These are phyloP conservation scores for Penicillium verrucosum DNA, from an alignment of 2,329 filamentous ascomycete genomes.

Conservation along the genomic window DNA sequence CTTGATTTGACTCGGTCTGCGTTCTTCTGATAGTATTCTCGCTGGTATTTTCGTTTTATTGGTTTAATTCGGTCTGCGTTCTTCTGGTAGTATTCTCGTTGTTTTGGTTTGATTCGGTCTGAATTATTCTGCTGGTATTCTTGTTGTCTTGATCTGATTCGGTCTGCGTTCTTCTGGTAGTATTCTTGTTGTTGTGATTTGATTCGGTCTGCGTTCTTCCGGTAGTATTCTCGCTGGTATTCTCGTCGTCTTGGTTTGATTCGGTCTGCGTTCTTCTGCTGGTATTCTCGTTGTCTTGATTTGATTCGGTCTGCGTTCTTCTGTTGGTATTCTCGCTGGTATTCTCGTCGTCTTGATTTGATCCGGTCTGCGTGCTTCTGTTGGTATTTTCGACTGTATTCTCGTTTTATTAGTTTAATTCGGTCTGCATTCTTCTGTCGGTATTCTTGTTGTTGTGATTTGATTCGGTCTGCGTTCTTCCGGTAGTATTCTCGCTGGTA, in stretches of 20 bases:
- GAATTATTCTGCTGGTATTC: too few species aligned
- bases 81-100: background rate
- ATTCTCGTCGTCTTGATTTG: background rate
- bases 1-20: background rate
- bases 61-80: background rate
- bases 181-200: accelerated
- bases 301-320: background rate
- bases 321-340: background rate
- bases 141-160: too few species aligned
- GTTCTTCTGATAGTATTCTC: background rate
- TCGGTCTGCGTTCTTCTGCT: background rate
- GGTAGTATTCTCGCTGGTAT: background rate
- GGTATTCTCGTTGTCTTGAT: accelerated
- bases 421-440: background rate
- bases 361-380: background rate
- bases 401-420: accelerated
- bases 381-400: background rate
- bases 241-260: background rate
- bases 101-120: too few species aligned
- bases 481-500: background rate
- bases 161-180: background rate
- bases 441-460: accelerated
- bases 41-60: too few species aligned
- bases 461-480: background rate
- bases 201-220: background rate